Evolutionary conservation across 257 asterid genomes (phyloP).

Genomic region (Solanum acaule): DNA sequence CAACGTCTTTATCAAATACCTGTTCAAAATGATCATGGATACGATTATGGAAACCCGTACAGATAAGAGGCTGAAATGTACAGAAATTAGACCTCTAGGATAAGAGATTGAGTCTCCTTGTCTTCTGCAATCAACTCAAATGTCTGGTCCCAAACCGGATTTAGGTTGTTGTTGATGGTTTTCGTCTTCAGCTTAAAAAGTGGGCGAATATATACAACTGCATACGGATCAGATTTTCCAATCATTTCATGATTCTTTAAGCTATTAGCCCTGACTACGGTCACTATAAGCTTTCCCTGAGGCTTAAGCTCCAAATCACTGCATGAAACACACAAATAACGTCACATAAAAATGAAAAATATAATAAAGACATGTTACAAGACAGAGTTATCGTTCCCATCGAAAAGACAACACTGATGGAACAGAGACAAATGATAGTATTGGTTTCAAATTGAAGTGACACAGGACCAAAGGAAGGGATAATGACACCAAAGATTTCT

Average conservation of each 20-base stretch:
- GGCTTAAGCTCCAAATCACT: constrained; percentile 99
- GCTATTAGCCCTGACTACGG: constrained; percentile 53
- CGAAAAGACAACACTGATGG: not conserved
- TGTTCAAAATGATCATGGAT: constrained; percentile 9
- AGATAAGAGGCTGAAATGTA: not conserved
- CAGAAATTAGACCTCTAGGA: constrained; percentile 55
- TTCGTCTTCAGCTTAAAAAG: constrained; percentile 82
- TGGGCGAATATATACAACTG: constrained; percentile 69
- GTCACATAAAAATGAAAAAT: not conserved
- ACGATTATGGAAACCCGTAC: not conserved
- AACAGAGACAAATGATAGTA: not conserved
- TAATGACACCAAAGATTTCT: not conserved
- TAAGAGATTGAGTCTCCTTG: constrained; percentile 86
- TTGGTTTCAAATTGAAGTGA: not conserved
- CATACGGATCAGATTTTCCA: constrained; percentile 97
- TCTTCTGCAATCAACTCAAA: constrained; percentile 87
- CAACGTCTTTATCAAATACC: constrained; percentile 88
- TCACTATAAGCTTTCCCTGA: constrained; percentile 68
- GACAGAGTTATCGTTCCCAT: not conserved
- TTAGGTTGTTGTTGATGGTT: constrained; percentile 79
- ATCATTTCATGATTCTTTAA: constrained; percentile 86
- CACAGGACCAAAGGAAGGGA: not conserved
- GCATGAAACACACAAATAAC: constrained; percentile 3
- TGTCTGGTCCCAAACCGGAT: constrained; percentile 79
- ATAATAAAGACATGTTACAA: not conserved